Evolutionary conservation across 2,329 filamentous ascomycete genomes (phyloP).

Genomic region (Trichothecium sympodiale): DNA sequence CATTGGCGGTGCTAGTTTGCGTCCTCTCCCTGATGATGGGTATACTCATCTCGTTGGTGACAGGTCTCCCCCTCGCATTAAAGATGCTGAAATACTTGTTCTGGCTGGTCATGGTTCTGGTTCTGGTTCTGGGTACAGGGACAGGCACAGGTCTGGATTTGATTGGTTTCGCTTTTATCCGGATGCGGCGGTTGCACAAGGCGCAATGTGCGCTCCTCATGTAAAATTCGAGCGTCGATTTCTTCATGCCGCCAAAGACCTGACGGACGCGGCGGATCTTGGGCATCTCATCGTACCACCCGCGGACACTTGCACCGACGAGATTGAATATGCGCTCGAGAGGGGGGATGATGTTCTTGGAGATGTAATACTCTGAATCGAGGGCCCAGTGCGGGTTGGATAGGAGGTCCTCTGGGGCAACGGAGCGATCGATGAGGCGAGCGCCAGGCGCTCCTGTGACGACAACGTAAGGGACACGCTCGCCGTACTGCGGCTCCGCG

Average conservation of each 20-base stretch:
- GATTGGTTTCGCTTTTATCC: too few relatives aligned
- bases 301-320: conserved; percentile 78
- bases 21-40: too few relatives aligned
- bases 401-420: conserved; percentile 75
- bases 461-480: conserved; percentile 91
- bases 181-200: conserved; percentile 42
- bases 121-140: too few relatives aligned
- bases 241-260: conserved; percentile 19
- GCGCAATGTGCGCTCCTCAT: conserved; percentile 72
- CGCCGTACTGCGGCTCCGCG: conserved; percentile 85
- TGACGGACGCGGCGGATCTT: conserved; percentile 63
- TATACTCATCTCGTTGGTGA: too few relatives aligned
- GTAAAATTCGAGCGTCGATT: conserved; percentile 85
- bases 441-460: conserved; percentile 79
- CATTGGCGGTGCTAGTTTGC: too few relatives aligned
- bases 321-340: conserved; percentile 95
- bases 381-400: conserved; percentile 67
- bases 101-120: too few relatives aligned
- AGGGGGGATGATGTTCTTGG: conserved; percentile 88
- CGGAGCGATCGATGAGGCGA: conserved; percentile 77
- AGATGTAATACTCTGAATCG: conserved; percentile 94
- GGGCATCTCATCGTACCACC: conserved; percentile 96
- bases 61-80: too few relatives aligned
- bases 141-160: too few relatives aligned
- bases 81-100: too few relatives aligned